A percentile compares a stretch with the other conserved stretches of the same genome.
Evolutionary conservation across 108 stramenopile species (phyloP).

Genomic region (Cyclostephanos invisitatus): DNA sequence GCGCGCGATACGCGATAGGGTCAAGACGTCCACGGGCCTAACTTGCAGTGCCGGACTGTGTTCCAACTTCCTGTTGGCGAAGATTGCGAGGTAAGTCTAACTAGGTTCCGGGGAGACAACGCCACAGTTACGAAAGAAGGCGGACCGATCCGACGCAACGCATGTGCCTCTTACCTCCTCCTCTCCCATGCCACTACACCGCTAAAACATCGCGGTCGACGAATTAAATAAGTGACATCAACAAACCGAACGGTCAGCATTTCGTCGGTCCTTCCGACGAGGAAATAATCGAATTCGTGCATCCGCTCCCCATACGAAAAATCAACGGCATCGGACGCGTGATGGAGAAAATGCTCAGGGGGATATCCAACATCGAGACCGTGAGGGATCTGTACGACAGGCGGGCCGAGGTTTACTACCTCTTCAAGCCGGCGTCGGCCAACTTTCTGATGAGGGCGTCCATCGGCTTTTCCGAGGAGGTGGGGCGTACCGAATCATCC

Average conservation of each 20-base stretch:
- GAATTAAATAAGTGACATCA: conserved; percentile 62
- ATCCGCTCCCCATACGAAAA: conserved; percentile 74
- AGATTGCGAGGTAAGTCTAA: conserved; percentile 63
- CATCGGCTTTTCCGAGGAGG: conserved; percentile 59
- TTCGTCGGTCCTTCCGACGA: conserved; percentile 68
- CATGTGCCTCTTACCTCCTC: background rate
- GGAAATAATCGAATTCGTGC: conserved; percentile 69
- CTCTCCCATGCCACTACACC: background rate
- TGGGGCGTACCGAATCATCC: conserved; percentile 5
- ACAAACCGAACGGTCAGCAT: conserved; percentile 97
- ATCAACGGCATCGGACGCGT: conserved; percentile 93
- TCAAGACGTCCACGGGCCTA: conserved; percentile 73
- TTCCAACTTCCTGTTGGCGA: conserved; percentile 88
- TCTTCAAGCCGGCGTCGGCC: conserved; percentile 70
- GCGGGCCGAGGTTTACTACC: conserved; percentile 59
- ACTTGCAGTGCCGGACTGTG: conserved; percentile 95
- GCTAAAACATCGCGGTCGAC: background rate
- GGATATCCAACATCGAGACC: conserved; percentile 73
- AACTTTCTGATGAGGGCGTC: conserved; percentile 75
- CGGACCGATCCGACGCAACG: background rate
- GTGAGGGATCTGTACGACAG: conserved; percentile 80
- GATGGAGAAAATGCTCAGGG: conserved; percentile 22
- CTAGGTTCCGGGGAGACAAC: too few species aligned
- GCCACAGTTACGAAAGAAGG: background rate
- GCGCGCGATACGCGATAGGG: conserved; percentile 71